Base-by-base conservation (phyloP, 345 rosid species). In the Eucalyptus polybractea region DNA sequence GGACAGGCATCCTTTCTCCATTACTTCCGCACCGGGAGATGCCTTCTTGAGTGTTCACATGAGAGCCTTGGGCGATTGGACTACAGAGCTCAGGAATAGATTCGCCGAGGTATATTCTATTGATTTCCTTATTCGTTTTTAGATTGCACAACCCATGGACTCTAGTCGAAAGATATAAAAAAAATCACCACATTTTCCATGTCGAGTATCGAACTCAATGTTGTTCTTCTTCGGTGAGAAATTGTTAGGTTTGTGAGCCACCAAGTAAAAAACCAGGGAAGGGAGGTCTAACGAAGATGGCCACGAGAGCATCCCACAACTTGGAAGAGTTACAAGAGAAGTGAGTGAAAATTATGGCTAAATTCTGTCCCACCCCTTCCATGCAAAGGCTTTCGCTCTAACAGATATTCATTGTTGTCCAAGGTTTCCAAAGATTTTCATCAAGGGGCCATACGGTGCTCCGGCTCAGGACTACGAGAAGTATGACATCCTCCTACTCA, bases 21-120 rank as follows among this genome's bases (percentile, higher is more conserved):
- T 98, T 91, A 97, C 99, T 85, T 98, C 99, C n/a, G 98, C 99
- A 37, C 98, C 99, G 14, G 96, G 94, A 40, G 99, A 98, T 90
- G 96, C 93, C 50, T 95, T 93, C 92, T 88, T 98, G 90, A 97
- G 99, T 86, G 97, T 98, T 88, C 99, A 98, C 92, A 94, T 97
- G 87, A 87, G 99, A 92, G 90, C 98, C 29, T 87, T 97, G 53
- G 99, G 91, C 10, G 91, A 90, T 83, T 90, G 91, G 87, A 90
- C 91, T 8, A 27, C 80, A 24, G 89, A 88, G 87, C 88, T 69
- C 56, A 95, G 89, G 89, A 89, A 91, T 60, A 93, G 14, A 89
- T 97, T 97, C 69, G 94, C 90, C 27, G 93, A 94, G 96, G 99
- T 87, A 62, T 37, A 10, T 19, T 19, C 27, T 37, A 19, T 72